Percentiles rank a stretch among this genome's conserved stretches.
Evolutionary conservation across 2,329 filamentous ascomycete genomes (phyloP).

Genomic region (Scedosporium aurantiacum): DNA sequence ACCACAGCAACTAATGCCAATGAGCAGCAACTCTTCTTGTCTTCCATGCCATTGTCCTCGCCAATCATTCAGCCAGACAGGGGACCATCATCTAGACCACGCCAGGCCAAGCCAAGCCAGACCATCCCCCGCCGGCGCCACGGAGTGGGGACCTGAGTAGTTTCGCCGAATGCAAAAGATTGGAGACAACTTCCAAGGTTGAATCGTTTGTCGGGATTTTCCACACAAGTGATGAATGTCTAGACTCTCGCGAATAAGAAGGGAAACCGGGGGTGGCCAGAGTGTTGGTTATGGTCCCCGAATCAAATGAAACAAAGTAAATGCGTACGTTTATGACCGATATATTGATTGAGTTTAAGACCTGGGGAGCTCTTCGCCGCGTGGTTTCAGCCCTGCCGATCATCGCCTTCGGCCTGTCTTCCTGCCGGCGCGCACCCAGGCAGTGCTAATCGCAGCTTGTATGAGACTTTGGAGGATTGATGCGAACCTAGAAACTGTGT

Average conservation of each 20-base stretch:
- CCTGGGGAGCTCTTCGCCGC: background rate
- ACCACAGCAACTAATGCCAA: background rate
- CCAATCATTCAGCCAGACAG: background rate
- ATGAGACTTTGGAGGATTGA: background rate
- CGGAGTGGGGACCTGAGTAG: background rate
- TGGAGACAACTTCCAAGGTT: background rate
- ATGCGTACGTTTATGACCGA: too few relatives aligned
- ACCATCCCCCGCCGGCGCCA: background rate
- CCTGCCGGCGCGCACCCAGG: background rate
- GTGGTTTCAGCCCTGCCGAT: constrained; percentile 4
- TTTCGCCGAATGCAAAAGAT: background rate
- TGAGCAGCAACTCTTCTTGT: background rate
- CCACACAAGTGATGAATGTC: too few relatives aligned
- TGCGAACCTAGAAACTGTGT: background rate
- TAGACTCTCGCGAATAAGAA: too few relatives aligned
- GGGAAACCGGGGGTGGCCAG: too few relatives aligned
- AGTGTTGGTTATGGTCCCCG: too few relatives aligned
- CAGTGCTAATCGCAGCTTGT: background rate
- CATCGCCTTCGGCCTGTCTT: background rate
- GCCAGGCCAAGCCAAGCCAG: background rate
- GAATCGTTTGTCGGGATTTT: too few relatives aligned
- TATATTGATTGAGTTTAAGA: background rate
- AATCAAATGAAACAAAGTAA: too few relatives aligned
- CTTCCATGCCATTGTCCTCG: background rate
- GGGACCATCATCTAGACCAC: background rate